Evolutionary conservation across 345 rosid genomes (phyloP), one percentile per base, ranked within the genome.

Genomic region (Eucalyptus sp.): DNA sequence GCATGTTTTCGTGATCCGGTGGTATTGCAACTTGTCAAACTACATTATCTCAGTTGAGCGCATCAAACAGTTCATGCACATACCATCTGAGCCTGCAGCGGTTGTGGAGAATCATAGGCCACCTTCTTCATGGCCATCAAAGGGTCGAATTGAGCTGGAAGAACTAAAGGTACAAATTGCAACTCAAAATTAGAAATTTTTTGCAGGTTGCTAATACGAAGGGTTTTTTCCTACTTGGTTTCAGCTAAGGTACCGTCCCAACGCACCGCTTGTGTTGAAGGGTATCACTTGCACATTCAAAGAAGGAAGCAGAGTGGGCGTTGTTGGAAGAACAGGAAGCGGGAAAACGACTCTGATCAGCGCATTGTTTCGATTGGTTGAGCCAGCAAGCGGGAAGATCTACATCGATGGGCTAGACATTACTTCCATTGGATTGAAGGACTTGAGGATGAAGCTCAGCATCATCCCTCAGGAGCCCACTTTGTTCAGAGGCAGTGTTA

Each of bases 381-480:
- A 97, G 90, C 96, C 98, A 58, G 94, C 93, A 89, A 91, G 95
- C 84, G 99, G 99, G 25, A 90, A 86, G 86, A 95, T 97, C 81
- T 91, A 92, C 66, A 93, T 97, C 20, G 99, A 96, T 90, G 96
- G 94, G 84, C 91, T 96, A 87, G 96, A 97, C 92, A 95, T 97
- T 44, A 91, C 98, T 88, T 90, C 92, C 1, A 95, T 97, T 13
- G 99, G 99, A 31, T 90, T 97, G 10, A 96, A 95, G 90, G 99
- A 96, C 90, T 87, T 97, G 90, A 96, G 99, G 86, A 91, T 92
- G 94, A 97, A 95, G 91, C 96, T 97, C n/a, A 95, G 99, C 92
- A 96, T 96, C 90, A 96, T 97, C 90, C 99, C 99, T 90, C 99
- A 97, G 90, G 99, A 97, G 18, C 96, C 99, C 88, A 94, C 98